Evolutionary conservation across 2,329 filamentous ascomycete genomes (phyloP).

Genomic region (Xylariales sp.): DNA sequence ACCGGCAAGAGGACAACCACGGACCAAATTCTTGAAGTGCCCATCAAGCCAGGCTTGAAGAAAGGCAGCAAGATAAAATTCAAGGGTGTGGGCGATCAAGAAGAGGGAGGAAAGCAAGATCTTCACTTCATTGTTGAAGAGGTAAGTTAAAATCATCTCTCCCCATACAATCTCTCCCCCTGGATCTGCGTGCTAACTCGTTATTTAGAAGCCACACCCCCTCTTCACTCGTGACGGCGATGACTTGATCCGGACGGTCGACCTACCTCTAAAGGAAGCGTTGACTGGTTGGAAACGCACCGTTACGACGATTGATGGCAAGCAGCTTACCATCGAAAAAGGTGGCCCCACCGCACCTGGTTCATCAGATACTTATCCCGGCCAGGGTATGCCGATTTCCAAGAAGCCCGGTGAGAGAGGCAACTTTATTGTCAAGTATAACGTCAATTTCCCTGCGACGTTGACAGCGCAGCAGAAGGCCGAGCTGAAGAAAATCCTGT

Average conservation of each 20-base stretch:
- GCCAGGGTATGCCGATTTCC: slow-evolving; percentile 88
- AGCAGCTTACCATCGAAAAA: slow-evolving; percentile 75
- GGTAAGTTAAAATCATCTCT: too few relatives aligned
- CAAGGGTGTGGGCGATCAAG: slow-evolving; percentile 93
- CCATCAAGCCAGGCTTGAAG: slow-evolving; percentile 93
- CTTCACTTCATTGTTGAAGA: slow-evolving; percentile 92
- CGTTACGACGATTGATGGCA: slow-evolving; percentile 90
- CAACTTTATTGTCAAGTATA: slow-evolving; percentile 84
- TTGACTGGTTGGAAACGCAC: slow-evolving; percentile 90
- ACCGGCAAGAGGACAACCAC: slow-evolving; percentile 80
- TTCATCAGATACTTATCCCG: slow-evolving; percentile 75
- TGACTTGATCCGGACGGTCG: slow-evolving; percentile 73
- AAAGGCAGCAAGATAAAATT: slow-evolving; percentile 99
- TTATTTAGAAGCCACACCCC: slow-evolving; percentile 79
- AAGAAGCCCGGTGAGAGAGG: slow-evolving; percentile 84
- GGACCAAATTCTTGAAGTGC: slow-evolving; percentile 88
- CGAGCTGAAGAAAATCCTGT: slow-evolving; percentile 74
- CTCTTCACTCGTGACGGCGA: slow-evolving; percentile 85
- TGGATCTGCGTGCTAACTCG: too few relatives aligned
- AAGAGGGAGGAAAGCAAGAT: slow-evolving; percentile 93
- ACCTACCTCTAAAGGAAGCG: slow-evolving; percentile 87
- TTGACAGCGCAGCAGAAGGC: slow-evolving; percentile 77
- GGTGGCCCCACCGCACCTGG: slow-evolving; percentile 81
- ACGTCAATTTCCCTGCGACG: slow-evolving; percentile 83
- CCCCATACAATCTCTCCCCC: too few relatives aligned